phyloP scores from a whole-genome alignment of 2,329 filamentous ascomycete species.

The Nectriaceae sp. region DNA sequence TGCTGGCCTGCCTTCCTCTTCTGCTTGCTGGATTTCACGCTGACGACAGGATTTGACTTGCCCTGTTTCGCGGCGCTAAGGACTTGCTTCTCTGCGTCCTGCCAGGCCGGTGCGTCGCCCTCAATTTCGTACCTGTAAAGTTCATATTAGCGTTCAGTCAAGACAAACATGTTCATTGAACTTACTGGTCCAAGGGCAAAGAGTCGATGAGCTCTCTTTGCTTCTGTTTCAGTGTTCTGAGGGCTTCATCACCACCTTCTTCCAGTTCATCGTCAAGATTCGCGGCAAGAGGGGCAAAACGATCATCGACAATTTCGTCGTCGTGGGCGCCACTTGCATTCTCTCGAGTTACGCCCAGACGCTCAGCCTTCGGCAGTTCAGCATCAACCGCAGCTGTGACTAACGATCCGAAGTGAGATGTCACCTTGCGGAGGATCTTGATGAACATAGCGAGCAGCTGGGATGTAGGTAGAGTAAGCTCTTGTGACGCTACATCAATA shows the following conservation, averaged over 20 bases:
- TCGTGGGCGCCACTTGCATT: conserved; percentile 67
- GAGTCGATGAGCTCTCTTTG: conserved; percentile 89
- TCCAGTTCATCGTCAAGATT: conserved; percentile 80
- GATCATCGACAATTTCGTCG: conserved; percentile 65
- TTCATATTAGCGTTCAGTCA: conserved; percentile 5
- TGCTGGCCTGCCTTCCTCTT: conserved; percentile 71
- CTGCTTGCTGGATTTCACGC: conserved; percentile 74
- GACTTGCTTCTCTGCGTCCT: conserved; percentile 76
- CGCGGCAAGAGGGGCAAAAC: conserved; percentile 70
- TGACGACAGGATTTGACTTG: conserved; percentile 66
- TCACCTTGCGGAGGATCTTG: conserved; percentile 90
- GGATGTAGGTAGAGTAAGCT: conserved; percentile 70
- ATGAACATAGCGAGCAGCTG: conserved; percentile 97
- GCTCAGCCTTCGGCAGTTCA: conserved; percentile 60
- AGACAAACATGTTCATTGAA: neutral
- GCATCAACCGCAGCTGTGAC: conserved; percentile 74
- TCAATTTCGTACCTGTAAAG: conserved; percentile 63
- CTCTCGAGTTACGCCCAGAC: conserved; percentile 58
- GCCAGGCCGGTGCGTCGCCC: conserved; percentile 62
- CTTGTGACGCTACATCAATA: conserved; percentile 76
- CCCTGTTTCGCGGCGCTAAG: conserved; percentile 55
- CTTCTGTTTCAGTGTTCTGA: conserved; percentile 72
- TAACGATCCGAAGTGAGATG: conserved; percentile 72
- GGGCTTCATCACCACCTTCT: conserved; percentile 77
- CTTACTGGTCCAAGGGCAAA: conserved; percentile 74